A percentile compares a stretch with the other conserved stretches of the same genome.
Conservation (phyloP, 2,329 filamentous ascomycete genomes). For the Fusarium sacchari region DNA sequence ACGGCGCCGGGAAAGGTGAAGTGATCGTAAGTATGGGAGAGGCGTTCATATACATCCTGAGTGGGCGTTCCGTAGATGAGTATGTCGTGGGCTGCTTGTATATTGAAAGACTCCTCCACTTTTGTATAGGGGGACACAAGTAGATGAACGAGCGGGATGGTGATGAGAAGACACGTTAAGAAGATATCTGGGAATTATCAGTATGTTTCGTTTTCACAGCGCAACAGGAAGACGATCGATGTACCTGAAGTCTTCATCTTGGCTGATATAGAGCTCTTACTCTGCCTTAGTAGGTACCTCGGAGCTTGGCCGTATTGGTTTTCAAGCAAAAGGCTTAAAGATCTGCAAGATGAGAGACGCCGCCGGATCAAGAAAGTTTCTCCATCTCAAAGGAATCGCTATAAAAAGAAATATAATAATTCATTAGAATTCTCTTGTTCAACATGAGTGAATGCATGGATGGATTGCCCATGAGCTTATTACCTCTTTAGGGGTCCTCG, state of each 20-base stretch:
- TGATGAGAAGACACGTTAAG: constrained; percentile 50
- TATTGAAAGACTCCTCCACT: constrained; percentile 98
- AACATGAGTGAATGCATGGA: not conserved
- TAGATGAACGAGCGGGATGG: constrained; percentile 76
- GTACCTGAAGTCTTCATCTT: constrained; percentile 40
- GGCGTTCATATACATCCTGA: constrained; percentile 60
- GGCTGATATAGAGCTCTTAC: constrained; percentile 1
- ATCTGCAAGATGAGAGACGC: not conserved
- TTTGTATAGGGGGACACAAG: constrained; percentile 88
- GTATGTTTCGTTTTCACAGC: not conserved
- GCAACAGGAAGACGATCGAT: not conserved
- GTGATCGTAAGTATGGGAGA: constrained; percentile 83
- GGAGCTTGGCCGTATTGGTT: not conserved
- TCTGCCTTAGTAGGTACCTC: not conserved
- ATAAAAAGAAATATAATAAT: not conserved
- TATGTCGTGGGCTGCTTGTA: constrained; percentile 93
- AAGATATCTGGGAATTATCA: constrained; percentile 36
- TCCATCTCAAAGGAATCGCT: not conserved
- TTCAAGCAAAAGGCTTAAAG: not conserved
- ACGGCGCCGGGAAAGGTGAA: constrained; percentile 90
- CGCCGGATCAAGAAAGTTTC: not conserved
- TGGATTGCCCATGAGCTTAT: not conserved
- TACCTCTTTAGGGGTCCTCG: constrained; percentile 32
- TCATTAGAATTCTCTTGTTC: not conserved
- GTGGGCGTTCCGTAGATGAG: constrained; percentile 80